Percentiles rank a stretch among this genome's conserved stretches.
Evolutionary conservation across 176 grass and related monocot genomes (phyloP).

Genomic region (Bromus sterilis): DNA sequence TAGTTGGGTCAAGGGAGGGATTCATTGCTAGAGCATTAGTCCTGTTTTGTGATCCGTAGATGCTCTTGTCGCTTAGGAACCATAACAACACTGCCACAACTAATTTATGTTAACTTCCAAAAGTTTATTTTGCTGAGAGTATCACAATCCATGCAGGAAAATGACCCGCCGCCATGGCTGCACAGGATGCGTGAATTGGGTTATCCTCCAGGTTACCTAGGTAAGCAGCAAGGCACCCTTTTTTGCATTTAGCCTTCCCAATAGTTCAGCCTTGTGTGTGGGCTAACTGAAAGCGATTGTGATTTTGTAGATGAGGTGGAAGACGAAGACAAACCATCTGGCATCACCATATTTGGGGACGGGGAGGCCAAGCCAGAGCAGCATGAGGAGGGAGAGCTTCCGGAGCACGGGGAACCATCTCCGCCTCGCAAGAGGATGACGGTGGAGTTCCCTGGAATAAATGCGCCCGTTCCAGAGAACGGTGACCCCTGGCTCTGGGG

Average conservation of each 20-base stretch:
- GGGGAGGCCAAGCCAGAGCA: conserved; percentile 42
- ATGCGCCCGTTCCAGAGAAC: conserved; percentile 74
- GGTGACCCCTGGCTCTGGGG: conserved; percentile 71
- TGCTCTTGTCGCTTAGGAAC: not conserved
- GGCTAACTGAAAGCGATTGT: too few relatives aligned
- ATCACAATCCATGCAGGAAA: conserved; percentile 48
- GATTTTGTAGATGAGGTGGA: conserved; percentile 47
- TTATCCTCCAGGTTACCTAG: conserved; percentile 94
- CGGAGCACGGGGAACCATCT: conserved; percentile 28
- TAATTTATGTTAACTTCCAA: not conserved
- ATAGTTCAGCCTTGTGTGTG: not conserved
- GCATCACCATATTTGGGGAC: conserved; percentile 85
- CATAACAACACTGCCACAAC: not conserved
- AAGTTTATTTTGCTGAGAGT: conserved; percentile 5
- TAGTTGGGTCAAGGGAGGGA: not conserved
- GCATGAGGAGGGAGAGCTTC: conserved; percentile 74
- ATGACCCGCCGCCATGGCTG: conserved; percentile 91
- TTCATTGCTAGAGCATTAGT: not conserved
- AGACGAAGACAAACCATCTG: conserved; percentile 78
- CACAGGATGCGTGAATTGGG: conserved; percentile 90
- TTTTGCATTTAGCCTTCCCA: too few relatives aligned
- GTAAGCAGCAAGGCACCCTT: too few relatives aligned
- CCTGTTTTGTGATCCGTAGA: not conserved
- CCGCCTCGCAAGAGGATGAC: conserved; percentile 53
- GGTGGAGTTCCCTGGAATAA: conserved; percentile 85